phyloP scores from a whole-genome alignment of 345 rosid genomes.

The Linum tenue region DNA sequence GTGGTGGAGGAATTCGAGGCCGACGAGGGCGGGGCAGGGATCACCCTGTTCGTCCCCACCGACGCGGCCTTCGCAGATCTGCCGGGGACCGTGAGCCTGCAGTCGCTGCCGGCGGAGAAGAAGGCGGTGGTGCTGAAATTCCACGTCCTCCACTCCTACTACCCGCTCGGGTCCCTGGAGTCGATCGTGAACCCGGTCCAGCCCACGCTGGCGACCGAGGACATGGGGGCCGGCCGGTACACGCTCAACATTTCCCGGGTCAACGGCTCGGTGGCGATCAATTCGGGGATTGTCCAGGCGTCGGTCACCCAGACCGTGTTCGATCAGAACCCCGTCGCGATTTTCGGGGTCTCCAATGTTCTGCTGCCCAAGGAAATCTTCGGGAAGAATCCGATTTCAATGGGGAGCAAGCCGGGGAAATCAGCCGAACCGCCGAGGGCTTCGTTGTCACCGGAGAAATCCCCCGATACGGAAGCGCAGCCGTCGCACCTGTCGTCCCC shows the following conservation, averaged over 20 bases:
- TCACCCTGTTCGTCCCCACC: slow-evolving; percentile 81
- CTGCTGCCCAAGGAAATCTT: slow-evolving; percentile 70
- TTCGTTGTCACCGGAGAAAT: slow-evolving; percentile 40
- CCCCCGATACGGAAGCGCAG: slow-evolving; percentile 24
- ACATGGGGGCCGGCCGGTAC: slow-evolving; percentile 63
- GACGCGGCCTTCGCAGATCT: slow-evolving; percentile 72
- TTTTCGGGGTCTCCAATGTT: slow-evolving; percentile 80
- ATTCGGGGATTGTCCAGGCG: slow-evolving; percentile 69
- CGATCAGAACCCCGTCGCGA: slow-evolving; percentile 81
- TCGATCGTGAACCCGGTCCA: slow-evolving; percentile 83
- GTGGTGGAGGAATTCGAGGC: slow-evolving; percentile 62
- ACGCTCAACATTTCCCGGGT: slow-evolving; percentile 75
- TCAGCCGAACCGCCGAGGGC: slow-evolving; percentile 39
- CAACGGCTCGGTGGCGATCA: slow-evolving; percentile 71
- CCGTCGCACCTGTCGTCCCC: slow-evolving; percentile 43
- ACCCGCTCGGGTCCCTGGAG: slow-evolving; percentile 83
- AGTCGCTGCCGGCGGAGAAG: slow-evolving; percentile 61
- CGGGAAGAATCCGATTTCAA: slow-evolving; percentile 25
- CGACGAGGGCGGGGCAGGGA: slow-evolving; percentile 83
- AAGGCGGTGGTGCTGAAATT: slow-evolving; percentile 65
- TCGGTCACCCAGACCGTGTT: slow-evolving; percentile 75
- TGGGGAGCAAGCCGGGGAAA: slow-evolving; percentile 28
- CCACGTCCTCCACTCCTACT: slow-evolving; percentile 84
- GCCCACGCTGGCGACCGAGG: slow-evolving; percentile 85
- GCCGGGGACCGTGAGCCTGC: slow-evolving; percentile 44